A percentile compares a stretch with the other conserved stretches of the same genome.
Conservation (phyloP, 2,329 filamentous ascomycete genomes). For the Penicillium sp. region DNA sequence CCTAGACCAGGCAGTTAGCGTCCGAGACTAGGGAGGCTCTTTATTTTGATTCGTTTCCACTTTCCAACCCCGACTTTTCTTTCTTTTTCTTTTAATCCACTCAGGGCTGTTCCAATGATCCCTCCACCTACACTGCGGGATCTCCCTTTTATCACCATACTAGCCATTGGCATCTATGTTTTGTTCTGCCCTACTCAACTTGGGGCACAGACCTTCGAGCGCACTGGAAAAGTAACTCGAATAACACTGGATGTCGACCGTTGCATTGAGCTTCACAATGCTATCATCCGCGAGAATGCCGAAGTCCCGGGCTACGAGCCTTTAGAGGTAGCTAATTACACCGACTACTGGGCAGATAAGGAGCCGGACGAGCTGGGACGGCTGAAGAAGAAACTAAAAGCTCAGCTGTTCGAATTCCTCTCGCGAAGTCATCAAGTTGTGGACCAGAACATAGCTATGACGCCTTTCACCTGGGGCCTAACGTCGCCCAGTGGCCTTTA, state of each 20-base stretch:
- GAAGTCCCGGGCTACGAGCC: background rate
- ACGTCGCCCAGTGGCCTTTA: background rate
- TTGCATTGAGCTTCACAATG: conserved; percentile 4
- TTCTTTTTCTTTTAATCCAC: background rate
- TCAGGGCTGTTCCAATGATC: background rate
- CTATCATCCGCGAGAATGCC: conserved; percentile 3
- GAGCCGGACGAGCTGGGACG: background rate
- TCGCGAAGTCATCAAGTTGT: background rate
- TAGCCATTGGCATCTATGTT: background rate
- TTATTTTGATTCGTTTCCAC: background rate
- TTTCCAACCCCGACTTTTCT: background rate
- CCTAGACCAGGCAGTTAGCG: too few species aligned
- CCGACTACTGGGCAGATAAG: background rate
- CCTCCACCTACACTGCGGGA: background rate
- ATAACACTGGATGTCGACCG: conserved; percentile 1
- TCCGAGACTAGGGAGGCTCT: too few species aligned
- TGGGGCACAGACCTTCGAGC: background rate
- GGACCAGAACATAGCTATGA: background rate
- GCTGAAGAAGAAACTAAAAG: background rate
- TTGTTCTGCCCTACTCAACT: background rate
- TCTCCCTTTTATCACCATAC: background rate
- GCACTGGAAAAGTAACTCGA: conserved; percentile 4
- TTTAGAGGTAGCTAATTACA: background rate
- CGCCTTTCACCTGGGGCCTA: background rate
- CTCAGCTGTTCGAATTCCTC: background rate